phyloP scores from a whole-genome alignment of 108 stramenopile species.

The Chaetoceros tenuissimus region DNA sequence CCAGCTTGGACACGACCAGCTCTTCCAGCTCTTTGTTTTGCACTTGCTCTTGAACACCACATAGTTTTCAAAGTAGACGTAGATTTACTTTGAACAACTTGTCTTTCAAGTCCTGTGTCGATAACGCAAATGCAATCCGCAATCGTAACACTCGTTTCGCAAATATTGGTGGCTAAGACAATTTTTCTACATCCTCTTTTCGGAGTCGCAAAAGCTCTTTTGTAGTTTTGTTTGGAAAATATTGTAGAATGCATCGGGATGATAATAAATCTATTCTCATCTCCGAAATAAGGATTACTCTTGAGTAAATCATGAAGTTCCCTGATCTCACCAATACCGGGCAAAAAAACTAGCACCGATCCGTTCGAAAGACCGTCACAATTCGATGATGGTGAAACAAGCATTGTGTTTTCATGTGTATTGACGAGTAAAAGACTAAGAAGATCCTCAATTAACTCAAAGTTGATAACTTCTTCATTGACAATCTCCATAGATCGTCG shows the following conservation, averaged over 20 bases:
- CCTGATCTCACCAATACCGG: conserved; percentile 90
- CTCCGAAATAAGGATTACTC: conserved; percentile 37
- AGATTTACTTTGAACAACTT: conserved; percentile 51
- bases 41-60: conserved; percentile 86
- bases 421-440: conserved; percentile 37
- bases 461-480: conserved; percentile 61
- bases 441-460: conserved; percentile 67
- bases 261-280: conserved; percentile 32
- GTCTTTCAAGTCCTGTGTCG: conserved; percentile 74
- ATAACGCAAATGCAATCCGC: conserved; percentile 82
- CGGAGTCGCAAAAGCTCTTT: conserved; percentile 47
- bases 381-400: conserved; percentile 9
- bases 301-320: conserved; percentile 56
- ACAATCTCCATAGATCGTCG: conserved; percentile 62
- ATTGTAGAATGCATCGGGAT: conserved; percentile 71
- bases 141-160: conserved; percentile 94
- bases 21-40: conserved; percentile 87
- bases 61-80: conserved; percentile 60
- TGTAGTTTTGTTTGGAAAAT: conserved; percentile 58
- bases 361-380: conserved; percentile 16
- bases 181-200: conserved; percentile 62
- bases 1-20: conserved; percentile 93
- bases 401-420: conserved; percentile 30
- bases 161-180: conserved; percentile 85
- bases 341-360: conserved; percentile 84